Base-by-base conservation (phyloP, 208 protist genomes). In the Leishmania arabica region DNA sequence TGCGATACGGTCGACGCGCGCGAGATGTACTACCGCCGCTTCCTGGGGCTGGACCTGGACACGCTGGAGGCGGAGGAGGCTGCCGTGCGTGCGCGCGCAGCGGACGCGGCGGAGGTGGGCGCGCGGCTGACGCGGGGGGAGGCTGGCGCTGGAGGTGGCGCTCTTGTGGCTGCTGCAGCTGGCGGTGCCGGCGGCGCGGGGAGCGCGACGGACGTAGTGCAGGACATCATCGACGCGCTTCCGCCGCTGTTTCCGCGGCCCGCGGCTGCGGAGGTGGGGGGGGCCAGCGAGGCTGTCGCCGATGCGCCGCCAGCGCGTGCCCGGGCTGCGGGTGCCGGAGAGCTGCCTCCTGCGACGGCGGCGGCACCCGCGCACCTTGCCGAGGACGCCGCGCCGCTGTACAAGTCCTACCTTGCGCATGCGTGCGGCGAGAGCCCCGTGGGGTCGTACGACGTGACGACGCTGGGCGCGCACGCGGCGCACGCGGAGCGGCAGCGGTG, bases 31-130 rank as follows among this genome's bases (percentile, higher is more conserved):
- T 93, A 89, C 73, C 84, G 78, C 47, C 78, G 82, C 75, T 97
- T 97, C 79, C 83, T 94, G 27, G 47, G 81, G 19, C 86, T 97
- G 2, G 91, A 95, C 73, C 68, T 93, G 47, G 92, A 97, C 58
- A 85, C 91, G 9, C 86, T 97, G 42, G 86, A 92, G 79, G 76
- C 42, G 27, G 92, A 94, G 68, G 83, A 82, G n/a, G 87, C 80
- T 64, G 85, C 80, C 4, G 42, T 95, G 75, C 89, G 86, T 11
- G 75, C 85, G 54, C 85, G 90, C 21, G 65, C 81, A 17, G 84
- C 76, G 21, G 89, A 91, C 24, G 89, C 89, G 27, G 79, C 70
- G 40, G 72, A 73, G 47, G 81, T 94, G 34, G 60, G 53, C 31
- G 78, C 76, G 74, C 64, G 69, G 54, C 60, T 84, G 7, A 13